Evolutionary conservation across 805 yeast genomes (phyloP).

Genomic region (Helenozyma rhizophorensis): DNA sequence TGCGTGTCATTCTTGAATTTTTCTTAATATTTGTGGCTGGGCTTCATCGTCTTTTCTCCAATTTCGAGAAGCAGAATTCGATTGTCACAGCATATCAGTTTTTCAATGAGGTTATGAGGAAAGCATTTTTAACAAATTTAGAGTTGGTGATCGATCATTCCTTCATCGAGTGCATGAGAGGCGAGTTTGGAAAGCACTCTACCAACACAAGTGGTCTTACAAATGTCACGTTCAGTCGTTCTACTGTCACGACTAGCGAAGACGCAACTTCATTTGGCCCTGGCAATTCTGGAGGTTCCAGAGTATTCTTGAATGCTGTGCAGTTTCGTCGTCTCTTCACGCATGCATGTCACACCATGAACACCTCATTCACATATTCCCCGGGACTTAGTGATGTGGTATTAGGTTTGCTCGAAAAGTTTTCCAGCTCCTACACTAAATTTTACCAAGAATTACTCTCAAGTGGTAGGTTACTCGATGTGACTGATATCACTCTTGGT

Average conservation of each 20-base stretch:
- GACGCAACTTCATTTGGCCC: neutral
- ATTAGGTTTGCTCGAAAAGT: conserved; percentile 33
- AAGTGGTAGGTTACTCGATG: conserved; percentile 23
- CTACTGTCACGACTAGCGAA: conserved; percentile 4
- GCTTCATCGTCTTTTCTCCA: conserved; percentile 30
- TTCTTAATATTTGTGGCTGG: conserved; percentile 66
- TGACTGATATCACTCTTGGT: conserved; percentile 12
- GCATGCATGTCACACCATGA: conserved; percentile 48
- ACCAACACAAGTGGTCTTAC: neutral
- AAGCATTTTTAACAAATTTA: conserved; percentile 60
- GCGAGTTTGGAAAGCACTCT: conserved; percentile 1
- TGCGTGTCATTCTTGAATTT: conserved; percentile 73
- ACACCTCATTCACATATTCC: conserved; percentile 58
- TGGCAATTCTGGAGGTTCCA: neutral
- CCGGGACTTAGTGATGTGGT: conserved; percentile 48
- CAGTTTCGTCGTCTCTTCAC: conserved; percentile 46
- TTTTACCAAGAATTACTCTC: conserved; percentile 35
- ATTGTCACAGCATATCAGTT: conserved; percentile 34
- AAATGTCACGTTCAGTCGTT: conserved; percentile 10
- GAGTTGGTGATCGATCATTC: conserved; percentile 50
- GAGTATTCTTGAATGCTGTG: conserved; percentile 38
- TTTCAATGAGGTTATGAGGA: conserved; percentile 60
- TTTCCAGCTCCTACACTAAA: conserved; percentile 28
- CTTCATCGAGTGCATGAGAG: conserved; percentile 39
- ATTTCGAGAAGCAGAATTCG: conserved; percentile 9